These are phyloP conservation scores for Penicillium canariense DNA, from an alignment of 495 filamentous ascomycete species.

Conservation along the genomic window DNA sequence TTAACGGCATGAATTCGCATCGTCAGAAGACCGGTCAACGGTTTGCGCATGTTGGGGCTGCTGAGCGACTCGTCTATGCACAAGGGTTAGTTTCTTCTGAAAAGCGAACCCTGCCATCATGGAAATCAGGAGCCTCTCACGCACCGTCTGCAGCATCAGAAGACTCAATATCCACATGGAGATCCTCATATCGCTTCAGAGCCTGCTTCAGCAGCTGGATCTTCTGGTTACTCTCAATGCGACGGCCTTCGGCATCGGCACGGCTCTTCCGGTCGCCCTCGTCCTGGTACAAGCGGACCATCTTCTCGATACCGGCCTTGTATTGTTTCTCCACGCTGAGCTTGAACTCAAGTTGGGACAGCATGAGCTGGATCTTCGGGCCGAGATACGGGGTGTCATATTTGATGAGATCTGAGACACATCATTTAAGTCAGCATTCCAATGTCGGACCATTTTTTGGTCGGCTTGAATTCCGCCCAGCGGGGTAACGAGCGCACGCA, in stretches of 20 bases:
- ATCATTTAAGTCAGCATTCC: constrained; percentile 14
- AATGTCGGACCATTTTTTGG: constrained; percentile 6
- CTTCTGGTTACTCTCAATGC: constrained; percentile 95
- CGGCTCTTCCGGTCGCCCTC: constrained; percentile 97
- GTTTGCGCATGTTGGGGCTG: constrained; percentile 89
- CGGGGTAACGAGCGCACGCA: constrained; percentile 55
- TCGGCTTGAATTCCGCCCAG: background rate
- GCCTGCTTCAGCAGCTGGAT: constrained; percentile 94
- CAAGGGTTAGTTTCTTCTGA: constrained; percentile 7
- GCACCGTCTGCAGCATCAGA: constrained; percentile 82
- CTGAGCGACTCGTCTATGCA: constrained; percentile 90
- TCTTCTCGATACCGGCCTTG: constrained; percentile 98
- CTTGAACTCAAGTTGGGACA: constrained; percentile 98
- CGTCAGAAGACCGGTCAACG: constrained; percentile 82
- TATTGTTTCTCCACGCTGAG: constrained; percentile 99
- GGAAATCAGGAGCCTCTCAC: background rate
- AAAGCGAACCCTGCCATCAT: background rate
- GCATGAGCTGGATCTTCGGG: constrained; percentile 97
- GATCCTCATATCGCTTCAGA: constrained; percentile 93
- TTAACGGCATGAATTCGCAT: constrained; percentile 84
- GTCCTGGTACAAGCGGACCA: constrained; percentile 96
- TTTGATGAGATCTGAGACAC: constrained; percentile 85
- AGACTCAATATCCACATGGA: constrained; percentile 91
- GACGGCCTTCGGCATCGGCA: constrained; percentile 81
- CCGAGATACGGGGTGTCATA: constrained; percentile 95